These are phyloP conservation scores for Xerocomus alliaceus DNA, from an alignment of 1,284 basidiomycete species.

Conservation along the genomic window DNA sequence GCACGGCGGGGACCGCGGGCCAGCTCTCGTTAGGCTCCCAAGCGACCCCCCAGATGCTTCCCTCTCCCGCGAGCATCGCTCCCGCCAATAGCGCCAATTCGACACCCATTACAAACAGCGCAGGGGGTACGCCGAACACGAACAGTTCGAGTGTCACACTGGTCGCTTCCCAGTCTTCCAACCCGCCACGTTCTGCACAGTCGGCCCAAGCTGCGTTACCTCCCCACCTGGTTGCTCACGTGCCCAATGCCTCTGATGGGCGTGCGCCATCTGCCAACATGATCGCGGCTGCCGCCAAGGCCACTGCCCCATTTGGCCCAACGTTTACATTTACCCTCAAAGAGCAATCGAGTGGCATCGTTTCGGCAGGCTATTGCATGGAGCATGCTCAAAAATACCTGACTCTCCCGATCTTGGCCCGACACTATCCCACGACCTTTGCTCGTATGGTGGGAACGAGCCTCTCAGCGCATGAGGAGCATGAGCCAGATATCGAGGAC, in stretches of 20 bases:
- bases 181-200: slow-evolving; percentile 33
- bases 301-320: slow-evolving; percentile 37
- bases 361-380: slow-evolving; percentile 54
- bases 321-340: slow-evolving; percentile 50
- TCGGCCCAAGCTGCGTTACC: slow-evolving; percentile 36
- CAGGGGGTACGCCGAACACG: slow-evolving; percentile 54
- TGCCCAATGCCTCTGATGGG: slow-evolving; percentile 39
- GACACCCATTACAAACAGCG: slow-evolving; percentile 63
- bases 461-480: slow-evolving; percentile 67
- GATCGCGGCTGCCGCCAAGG: slow-evolving; percentile 41
- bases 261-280: slow-evolving; percentile 35
- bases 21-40: slow-evolving; percentile 50
- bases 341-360: slow-evolving; percentile 54
- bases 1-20: slow-evolving; percentile 43
- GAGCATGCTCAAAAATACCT: slow-evolving; percentile 58
- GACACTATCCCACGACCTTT: slow-evolving; percentile 75
- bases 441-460: slow-evolving; percentile 70
- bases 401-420: slow-evolving; percentile 66
- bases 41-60: slow-evolving; percentile 70
- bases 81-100: slow-evolving; percentile 73
- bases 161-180: slow-evolving; percentile 37
- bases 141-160: slow-evolving; percentile 35
- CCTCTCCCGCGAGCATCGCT: slow-evolving; percentile 73
- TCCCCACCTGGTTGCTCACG: slow-evolving; percentile 36
- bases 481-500: slow-evolving; percentile 80